Evolutionary conservation across 495 filamentous ascomycete genomes (phyloP), one percentile per base, ranked within the genome.

Genomic region (Talaromyces trachyspermus): DNA sequence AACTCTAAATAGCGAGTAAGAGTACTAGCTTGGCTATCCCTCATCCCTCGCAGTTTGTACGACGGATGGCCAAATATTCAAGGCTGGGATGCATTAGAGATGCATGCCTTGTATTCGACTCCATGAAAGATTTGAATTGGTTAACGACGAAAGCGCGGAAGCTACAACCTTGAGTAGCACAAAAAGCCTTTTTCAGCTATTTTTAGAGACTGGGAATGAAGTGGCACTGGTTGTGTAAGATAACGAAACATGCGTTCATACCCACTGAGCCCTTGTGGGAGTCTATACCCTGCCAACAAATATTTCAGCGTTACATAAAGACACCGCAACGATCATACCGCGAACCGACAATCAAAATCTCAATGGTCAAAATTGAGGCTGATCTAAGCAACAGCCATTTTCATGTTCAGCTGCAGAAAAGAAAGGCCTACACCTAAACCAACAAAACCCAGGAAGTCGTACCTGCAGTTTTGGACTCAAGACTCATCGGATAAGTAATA

Each of bases 181-280:
- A 71, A 68, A 50, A 54, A 55, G 0, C 66, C 67, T 7, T 57
- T 78, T 76, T 78, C 52, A 56, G 65, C 1, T 79, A 60, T 46
- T 63, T 79, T 17, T 75, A 79, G 62, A 53, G 70, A 10, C 52
- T 79, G 52, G 74, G 74, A 0, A 77, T 77, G 74, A 58, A 51
- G n/a, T 73, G 57, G 65, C 54, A 41, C 19, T 41, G 37, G 37
- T 11, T 20, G 20, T 41, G 6, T 41, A 14, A 41, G 37, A 9
- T 15, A 41, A 36, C 32, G 32, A 36, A 36, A 4, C 32, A 36
- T 36, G 32, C 14, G 14, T 36, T 36, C 14, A 36, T n/a, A 36
- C 14, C 32, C 14, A 36, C 14, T 36, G 9, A 36, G 32, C 32
- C 14, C 32, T n/a, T 17, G 32, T 36, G 32, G 12, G 32, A 36